Base-by-base conservation (phyloP, 2,329 filamentous ascomycete species). In the Fusarium ramigenum region DNA sequence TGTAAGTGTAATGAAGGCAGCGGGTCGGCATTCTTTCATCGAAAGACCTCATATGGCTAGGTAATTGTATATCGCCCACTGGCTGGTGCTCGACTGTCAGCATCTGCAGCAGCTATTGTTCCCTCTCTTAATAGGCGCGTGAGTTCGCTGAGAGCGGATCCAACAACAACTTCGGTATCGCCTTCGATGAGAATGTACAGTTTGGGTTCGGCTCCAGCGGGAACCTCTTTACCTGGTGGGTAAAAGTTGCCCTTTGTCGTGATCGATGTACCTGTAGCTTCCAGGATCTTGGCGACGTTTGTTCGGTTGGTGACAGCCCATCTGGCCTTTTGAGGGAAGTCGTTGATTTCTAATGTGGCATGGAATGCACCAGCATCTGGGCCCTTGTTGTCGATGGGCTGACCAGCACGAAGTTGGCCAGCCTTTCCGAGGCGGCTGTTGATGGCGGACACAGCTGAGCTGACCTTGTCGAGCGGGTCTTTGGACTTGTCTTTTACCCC, bases 271-370 rank as follows among this genome's bases (percentile, higher is more conserved):
- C 95, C 96, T 0, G 96, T 98, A 15, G 93, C 90, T 79, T 99
- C 96, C 73, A 99, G 88, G 77, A 99, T 98, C 87, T 98, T 99
- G 76, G 96, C 95, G 64, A 99, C 96, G 79, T 99, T 99, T 40
- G 96, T 98, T 74, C 96, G 91, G 82, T 99, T 99, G 43, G 96
- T 99, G 84, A 99, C 96, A 16, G 95, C 96, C 96, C 96, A 99
- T 77, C 96, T 91, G 73, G 96, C 96, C 87, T 98, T 98, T 82
- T 99, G 96, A 39, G 96, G 96, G 83, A 98, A 98, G 83, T 99
- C 96, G 83, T 99, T 99, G 89, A 99, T 99, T 83, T 98, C 96
- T 70, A 99, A 87, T 8, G 96, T 98, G 21, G 96, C 95, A 82
- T 99, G 96, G 88, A 95, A 99, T 1, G 95, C 95, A 58, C 96